A percentile compares a stretch with the other conserved stretches of the same genome.
Evolutionary conservation across 352 stramenopile genomes (phyloP).

Genomic region (Globisporangium cylindrosporum): DNA sequence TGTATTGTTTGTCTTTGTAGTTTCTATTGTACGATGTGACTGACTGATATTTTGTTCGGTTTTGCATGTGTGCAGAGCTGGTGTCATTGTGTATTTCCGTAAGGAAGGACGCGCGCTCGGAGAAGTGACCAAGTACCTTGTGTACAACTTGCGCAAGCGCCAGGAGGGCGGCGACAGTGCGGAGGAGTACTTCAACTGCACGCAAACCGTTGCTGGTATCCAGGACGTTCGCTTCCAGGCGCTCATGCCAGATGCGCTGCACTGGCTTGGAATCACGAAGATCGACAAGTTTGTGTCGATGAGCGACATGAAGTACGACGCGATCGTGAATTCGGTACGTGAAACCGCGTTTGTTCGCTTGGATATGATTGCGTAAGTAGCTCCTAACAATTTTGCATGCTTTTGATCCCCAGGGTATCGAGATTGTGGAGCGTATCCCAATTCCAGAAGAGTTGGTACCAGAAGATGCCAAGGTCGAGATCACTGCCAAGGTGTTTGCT

Average conservation of each 20-base stretch:
- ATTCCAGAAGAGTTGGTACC: constrained; percentile 98
- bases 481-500: constrained; percentile 96
- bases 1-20: background rate
- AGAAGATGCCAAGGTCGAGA: constrained; percentile 98
- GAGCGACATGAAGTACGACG: constrained; percentile 99
- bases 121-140: constrained; percentile 99
- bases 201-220: constrained; percentile 96
- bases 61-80: constrained; percentile 49
- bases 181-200: constrained; percentile 99
- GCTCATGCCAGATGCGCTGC: constrained; percentile 98
- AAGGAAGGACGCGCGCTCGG: constrained; percentile 97
- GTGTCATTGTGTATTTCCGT: constrained; percentile 98
- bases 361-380: constrained; percentile 1
- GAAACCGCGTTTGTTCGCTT: background rate
- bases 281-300: constrained; percentile 96
- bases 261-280: constrained; percentile 96
- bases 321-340: constrained; percentile 94
- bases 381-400: background rate
- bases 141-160: constrained; percentile 99
- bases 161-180: constrained; percentile 96
- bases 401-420: constrained; percentile 81
- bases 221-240: constrained; percentile 98
- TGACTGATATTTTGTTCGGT: constrained; percentile 1
- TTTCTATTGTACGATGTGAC: background rate
- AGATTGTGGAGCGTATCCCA: constrained; percentile 98